Evolutionary conservation across 2,329 filamentous ascomycete species (phyloP), one percentile per base, ranked within the genome.

Genomic region (Trichoderma simmonsii): DNA sequence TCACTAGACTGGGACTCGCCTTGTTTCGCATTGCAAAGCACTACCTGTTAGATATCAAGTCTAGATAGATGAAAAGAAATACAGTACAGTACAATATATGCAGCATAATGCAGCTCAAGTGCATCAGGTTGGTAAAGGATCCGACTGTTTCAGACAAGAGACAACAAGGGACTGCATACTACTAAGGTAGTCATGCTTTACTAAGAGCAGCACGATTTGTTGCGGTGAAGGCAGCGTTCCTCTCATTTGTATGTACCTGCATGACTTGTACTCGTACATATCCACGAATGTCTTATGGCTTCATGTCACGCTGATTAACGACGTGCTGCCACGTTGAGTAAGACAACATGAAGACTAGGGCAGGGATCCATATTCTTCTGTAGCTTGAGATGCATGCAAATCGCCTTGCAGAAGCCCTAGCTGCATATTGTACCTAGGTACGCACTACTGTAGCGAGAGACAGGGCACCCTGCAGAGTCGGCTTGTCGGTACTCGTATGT

Each of bases 371-470:
- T 36, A 34, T 32, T 66, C 15, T 51, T 24, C 48, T 51, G 48
- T 54, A 4, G 21, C 48, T 54, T 54, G 48, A 32, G 64, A 24
- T 68, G 65, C 65, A 68, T 32, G 65, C 65, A 68, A 68, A 59
- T 57, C 65, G 57, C 65, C 65, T 30, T 68, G 65, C 65, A 68
- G 64, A 32, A 59, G 34, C 65, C 65, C 65, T 68, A 32, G 65
- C 54, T 30, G 34, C 65, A 60, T 26, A 68, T 32, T 36, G 34
- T 36, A 36, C 34, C 14, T 32, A 30, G 3, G 3, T 26, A 30
- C 14, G 18, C 32, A 43, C 48, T 36, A 61, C 56, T 59, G 30
- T n/a, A 21, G 39, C 36, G 26, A 34, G 34, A 28, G 28, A 63
- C 34, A 24, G 8, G 56, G 30, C 56, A 59, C 36, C n/a, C n/a